These are phyloP conservation scores for Hypseocharis bilobata DNA, from an alignment of 441 rosid genomes.

Conservation along the genomic window DNA sequence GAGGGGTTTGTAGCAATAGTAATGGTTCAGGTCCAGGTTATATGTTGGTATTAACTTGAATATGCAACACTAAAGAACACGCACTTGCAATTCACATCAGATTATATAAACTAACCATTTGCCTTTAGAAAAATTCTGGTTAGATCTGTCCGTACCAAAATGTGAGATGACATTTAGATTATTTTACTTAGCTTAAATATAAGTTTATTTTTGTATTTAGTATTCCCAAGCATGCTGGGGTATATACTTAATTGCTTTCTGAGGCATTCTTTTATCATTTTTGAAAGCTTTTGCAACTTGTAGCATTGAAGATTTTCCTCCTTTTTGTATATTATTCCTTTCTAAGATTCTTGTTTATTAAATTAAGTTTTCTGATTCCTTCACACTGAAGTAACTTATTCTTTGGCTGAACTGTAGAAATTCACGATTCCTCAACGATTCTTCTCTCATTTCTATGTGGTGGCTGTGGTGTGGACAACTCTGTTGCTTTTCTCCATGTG, in stretches of 20 bases:
- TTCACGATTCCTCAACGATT: conserved; percentile 60
- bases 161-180: not conserved
- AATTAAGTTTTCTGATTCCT: not conserved
- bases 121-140: too few species aligned
- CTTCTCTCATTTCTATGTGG: conserved; percentile 59
- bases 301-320: not conserved
- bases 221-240: too few species aligned
- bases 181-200: too few species aligned
- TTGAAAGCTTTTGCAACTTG: not conserved
- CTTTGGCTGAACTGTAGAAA: conserved; percentile 32
- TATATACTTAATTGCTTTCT: too few species aligned
- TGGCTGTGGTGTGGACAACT: conserved; percentile 59
- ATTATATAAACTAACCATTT: too few species aligned
- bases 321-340: not conserved
- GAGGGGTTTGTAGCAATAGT: not conserved
- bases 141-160: not conserved
- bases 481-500: conserved; percentile 46
- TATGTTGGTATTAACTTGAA: not conserved
- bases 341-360: not conserved
- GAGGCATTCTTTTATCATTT: too few species aligned
- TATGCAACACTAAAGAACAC: not conserved
- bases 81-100: too few species aligned
- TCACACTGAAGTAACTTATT: conserved; percentile 1
- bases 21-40: not conserved
- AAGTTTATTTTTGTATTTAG: too few species aligned